A percentile compares a stretch with the other conserved stretches of the same genome.
These are phyloP conservation scores for Xylaria acuta DNA, from an alignment of 495 filamentous ascomycete species.

Conservation along the genomic window DNA sequence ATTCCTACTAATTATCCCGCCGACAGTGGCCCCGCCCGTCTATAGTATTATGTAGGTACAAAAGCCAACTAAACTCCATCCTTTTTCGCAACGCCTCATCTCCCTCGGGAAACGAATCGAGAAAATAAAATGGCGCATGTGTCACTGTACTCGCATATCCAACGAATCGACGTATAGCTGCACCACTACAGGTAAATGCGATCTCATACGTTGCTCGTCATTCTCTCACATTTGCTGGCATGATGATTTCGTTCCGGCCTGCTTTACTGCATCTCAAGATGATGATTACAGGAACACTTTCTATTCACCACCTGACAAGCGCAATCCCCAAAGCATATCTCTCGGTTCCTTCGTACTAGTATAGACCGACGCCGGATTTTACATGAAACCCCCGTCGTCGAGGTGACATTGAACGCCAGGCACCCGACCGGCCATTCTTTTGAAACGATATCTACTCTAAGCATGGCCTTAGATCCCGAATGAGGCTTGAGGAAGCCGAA, in stretches of 20 bases:
- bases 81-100: not conserved
- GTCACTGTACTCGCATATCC: not conserved
- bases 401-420: not conserved
- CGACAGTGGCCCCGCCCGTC: too few relatives aligned
- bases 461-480: not conserved
- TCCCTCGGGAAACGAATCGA: not conserved
- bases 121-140: not conserved
- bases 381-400: not conserved
- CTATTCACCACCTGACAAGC: not conserved
- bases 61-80: not conserved
- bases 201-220: not conserved
- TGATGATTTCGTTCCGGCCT: constrained; percentile 4
- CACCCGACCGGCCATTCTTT: too few relatives aligned
- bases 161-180: not conserved
- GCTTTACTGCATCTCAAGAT: not conserved
- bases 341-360: not conserved
- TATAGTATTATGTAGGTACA: too few relatives aligned
- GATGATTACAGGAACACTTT: constrained; percentile 5
- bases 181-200: not conserved
- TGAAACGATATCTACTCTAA: not conserved
- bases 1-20: too few relatives aligned
- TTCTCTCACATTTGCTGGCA: not conserved
- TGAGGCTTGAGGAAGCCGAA: not conserved
- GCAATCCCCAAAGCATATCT: not conserved
- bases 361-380: not conserved